Conservation (phyloP, 768 basidiomycete species). For the Inosperma sp. region DNA sequence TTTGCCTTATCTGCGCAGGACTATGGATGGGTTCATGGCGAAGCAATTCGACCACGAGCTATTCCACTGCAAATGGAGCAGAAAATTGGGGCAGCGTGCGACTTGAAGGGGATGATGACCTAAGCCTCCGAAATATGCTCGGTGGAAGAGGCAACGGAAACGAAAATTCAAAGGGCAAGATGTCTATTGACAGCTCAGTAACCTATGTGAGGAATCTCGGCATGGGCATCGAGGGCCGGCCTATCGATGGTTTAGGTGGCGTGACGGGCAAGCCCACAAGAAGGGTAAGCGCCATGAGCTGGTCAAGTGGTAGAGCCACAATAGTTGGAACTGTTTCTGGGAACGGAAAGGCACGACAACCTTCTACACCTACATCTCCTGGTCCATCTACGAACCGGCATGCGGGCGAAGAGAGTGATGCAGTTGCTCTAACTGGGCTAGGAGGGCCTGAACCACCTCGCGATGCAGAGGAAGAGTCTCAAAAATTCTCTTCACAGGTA, state of each 20-base stretch:
- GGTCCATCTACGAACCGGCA: not conserved
- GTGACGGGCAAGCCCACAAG: slow-evolving; percentile 32
- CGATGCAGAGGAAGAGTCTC: slow-evolving; percentile 20
- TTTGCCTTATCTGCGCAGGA: slow-evolving; percentile 75
- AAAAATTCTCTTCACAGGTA: slow-evolving; percentile 33
- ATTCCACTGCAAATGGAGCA: slow-evolving; percentile 44
- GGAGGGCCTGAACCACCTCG: slow-evolving; percentile 5
- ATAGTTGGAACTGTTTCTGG: slow-evolving; percentile 17
- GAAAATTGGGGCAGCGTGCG: slow-evolving; percentile 54
- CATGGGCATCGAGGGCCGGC: slow-evolving; percentile 69
- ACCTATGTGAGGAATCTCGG: slow-evolving; percentile 54
- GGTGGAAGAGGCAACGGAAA: not conserved
- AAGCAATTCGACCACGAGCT: slow-evolving; percentile 42
- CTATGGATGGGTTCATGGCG: slow-evolving; percentile 77
- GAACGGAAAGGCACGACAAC: slow-evolving; percentile 29
- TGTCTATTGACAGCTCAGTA: not conserved
- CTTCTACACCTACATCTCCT: slow-evolving; percentile 25
- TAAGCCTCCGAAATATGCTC: slow-evolving; percentile 29
- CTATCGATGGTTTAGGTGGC: slow-evolving; percentile 27
- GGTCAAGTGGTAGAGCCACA: slow-evolving; percentile 40
- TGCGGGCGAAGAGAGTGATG: slow-evolving; percentile 14
- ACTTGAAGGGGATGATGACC: slow-evolving; percentile 65
- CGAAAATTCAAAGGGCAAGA: not conserved
- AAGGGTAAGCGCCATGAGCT: slow-evolving; percentile 49
- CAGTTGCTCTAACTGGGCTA: slow-evolving; percentile 7